Evolutionary conservation across 176 grass and related monocot genomes (phyloP).

Genomic region (Carex cristatella): DNA sequence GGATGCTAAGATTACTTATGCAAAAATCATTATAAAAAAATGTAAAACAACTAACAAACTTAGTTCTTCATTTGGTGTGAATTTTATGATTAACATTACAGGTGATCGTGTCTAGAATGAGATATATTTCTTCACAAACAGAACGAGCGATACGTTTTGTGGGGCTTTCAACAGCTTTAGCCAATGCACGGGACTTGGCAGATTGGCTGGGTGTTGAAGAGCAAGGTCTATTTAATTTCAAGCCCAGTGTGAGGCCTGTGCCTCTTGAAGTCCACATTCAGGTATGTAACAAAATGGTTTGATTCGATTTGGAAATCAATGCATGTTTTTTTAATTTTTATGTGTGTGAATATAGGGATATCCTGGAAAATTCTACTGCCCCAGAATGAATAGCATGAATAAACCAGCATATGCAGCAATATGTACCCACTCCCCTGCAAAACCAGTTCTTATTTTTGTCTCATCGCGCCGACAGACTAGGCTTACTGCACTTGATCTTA

Average conservation of each 20-base stretch:
- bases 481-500: conserved; percentile 97
- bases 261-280: conserved; percentile 99
- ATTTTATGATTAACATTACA: conserved; percentile 29
- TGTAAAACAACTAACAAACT: not conserved
- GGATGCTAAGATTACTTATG: not conserved
- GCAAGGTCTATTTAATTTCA: conserved; percentile 92
- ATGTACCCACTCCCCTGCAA: conserved; percentile 91
- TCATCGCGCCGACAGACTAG: conserved; percentile 94
- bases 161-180: conserved; percentile 94
- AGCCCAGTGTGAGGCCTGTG: conserved; percentile 94
- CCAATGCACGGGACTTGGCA: conserved; percentile 92
- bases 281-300: conserved; percentile 36
- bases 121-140: conserved; percentile 96
- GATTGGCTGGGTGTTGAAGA: conserved; percentile 91
- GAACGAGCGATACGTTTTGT: conserved; percentile 83
- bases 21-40: not conserved
- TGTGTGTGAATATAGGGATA: conserved; percentile 62
- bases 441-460: conserved; percentile 99
- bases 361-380: conserved; percentile 97
- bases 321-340: conserved; percentile 27
- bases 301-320: conserved; percentile 13
- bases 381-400: conserved; percentile 99
- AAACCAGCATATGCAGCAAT: conserved; percentile 98
- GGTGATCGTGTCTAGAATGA: conserved; percentile 98
- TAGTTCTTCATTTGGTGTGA: not conserved